Evolutionary conservation across 345 rosid species (phyloP), one percentile per base, ranked within the genome.

Genomic region (Euphorbia lathyris): DNA sequence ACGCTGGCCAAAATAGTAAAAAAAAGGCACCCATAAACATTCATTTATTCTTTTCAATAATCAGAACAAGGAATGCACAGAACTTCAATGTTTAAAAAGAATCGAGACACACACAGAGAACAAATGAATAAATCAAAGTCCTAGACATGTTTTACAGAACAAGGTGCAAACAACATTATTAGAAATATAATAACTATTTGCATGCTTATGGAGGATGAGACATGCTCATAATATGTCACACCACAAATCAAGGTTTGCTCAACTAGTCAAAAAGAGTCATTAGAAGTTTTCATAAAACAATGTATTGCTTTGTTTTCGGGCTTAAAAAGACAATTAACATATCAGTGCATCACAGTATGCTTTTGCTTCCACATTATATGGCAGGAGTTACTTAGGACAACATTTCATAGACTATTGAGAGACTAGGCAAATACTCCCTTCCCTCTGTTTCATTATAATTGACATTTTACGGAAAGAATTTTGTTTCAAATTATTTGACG

Each of bases 1-100:
- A 56, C 99, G 98, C 99, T 96, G 87, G 65, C 70, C 69, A 67
- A 72, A 70, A 58, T 27, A 70, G 22, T 50, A 40, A 57, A 42
- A 65, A 45, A 19, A 50, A 55, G 22, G 25, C 2, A 42, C 23
- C 30, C 5, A 55, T 52, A 22, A 32, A 53, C 11, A 23, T 55
- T 12, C 11, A 45, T 34, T 36, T 22, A 19, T 51, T 52, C 20
- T 32, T 10, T 13, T 51, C 20, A 60, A 45, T 52, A 65, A 76
- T 3, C 20, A 42, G 51, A 45, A 45, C 51, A 30, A 74, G 20
- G 30, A 26, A 55, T 25, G 51, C 29, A 61, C 57, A 65, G 47
- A 52, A 58, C 43, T 72, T 52, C 65, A 66, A 23, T 53, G 66
- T 58, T 51, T 71, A 9, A 34, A 58, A 34, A 60, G 22, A 29